Evolutionary conservation across 192 early-diverging fungal species (phyloP).

Genomic region (Coemansia sp.): DNA sequence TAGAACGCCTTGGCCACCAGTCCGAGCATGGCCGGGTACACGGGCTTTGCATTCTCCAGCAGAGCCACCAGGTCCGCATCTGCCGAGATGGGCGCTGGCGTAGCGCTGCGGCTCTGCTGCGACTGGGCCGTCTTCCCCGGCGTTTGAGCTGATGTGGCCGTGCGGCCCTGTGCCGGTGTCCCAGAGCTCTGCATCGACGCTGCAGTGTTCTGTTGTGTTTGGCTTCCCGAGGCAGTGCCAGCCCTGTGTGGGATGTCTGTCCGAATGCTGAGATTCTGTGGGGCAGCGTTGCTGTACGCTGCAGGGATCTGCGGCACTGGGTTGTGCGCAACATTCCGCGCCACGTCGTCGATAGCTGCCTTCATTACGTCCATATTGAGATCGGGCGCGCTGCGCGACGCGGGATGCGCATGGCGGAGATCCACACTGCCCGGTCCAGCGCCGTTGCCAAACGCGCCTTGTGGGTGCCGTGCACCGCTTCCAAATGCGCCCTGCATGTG

Average conservation of each 20-base stretch:
- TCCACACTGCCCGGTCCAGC: not conserved
- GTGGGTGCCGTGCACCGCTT: too few relatives aligned
- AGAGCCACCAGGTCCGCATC: conserved; percentile 31
- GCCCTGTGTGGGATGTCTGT: conserved; percentile 3
- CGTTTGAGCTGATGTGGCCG: too few relatives aligned
- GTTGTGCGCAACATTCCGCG: conserved; percentile 16
- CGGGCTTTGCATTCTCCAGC: conserved; percentile 46
- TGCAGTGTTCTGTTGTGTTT: too few relatives aligned
- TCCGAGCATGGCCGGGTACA: conserved; percentile 71
- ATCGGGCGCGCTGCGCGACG: conserved; percentile 43
- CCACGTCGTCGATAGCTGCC: conserved; percentile 15
- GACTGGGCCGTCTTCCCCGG: too few relatives aligned
- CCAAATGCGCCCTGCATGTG: too few relatives aligned
- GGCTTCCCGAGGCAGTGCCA: not conserved
- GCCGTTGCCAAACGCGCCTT: not conserved
- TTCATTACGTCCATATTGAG: conserved; percentile 36
- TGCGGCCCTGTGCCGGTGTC: too few relatives aligned
- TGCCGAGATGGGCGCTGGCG: not conserved
- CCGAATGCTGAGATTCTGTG: not conserved
- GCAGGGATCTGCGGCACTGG: conserved; percentile 38
- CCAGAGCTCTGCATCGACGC: too few relatives aligned
- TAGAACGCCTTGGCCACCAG: conserved; percentile 63
- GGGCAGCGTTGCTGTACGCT: conserved; percentile 2
- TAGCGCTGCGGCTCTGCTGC: not conserved
- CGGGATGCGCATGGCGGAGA: conserved; percentile 22